A percentile compares a stretch with the other conserved stretches of the same genome.
phyloP scores from a whole-genome alignment of 2,329 filamentous ascomycete species.

The Coniochaeta sp. region DNA sequence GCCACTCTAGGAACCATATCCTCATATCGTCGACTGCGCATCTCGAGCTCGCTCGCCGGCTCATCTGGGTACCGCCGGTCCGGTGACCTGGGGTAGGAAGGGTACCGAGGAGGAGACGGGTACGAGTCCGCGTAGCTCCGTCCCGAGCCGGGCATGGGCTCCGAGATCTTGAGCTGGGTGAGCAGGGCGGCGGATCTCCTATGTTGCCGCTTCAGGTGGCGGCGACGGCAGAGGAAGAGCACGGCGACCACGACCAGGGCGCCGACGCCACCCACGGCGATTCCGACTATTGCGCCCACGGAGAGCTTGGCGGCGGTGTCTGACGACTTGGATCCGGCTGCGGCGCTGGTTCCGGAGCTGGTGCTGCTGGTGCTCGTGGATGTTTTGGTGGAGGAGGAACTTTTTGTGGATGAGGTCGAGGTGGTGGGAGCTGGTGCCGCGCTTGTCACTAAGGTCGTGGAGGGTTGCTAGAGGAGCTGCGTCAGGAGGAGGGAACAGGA shows the following conservation, averaged over 20 bases:
- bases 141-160: conserved; percentile 41
- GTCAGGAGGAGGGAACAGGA: too few relatives aligned
- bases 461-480: neutral
- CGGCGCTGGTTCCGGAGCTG: neutral
- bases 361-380: neutral
- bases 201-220: conserved; percentile 12
- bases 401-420: neutral
- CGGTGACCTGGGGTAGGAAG: conserved; percentile 22
- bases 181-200: conserved; percentile 15
- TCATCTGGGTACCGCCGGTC: conserved; percentile 29
- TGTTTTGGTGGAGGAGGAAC: neutral
- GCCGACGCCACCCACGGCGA: conserved; percentile 38
- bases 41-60: conserved; percentile 38
- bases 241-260: conserved; percentile 31
- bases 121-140: conserved; percentile 21
- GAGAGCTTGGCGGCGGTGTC: conserved; percentile 20
- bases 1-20: conserved; percentile 48
- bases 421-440: neutral
- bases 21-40: conserved; percentile 47
- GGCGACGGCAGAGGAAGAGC: conserved; percentile 31
- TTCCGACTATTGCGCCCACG: conserved; percentile 38
- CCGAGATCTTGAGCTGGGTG: conserved; percentile 37
- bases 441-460: neutral
- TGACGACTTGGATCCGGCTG: neutral
- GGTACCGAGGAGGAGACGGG: neutral